phyloP scores from a whole-genome alignment of 176 grass and related monocot species.

The Tillandsia leiboldiana region DNA sequence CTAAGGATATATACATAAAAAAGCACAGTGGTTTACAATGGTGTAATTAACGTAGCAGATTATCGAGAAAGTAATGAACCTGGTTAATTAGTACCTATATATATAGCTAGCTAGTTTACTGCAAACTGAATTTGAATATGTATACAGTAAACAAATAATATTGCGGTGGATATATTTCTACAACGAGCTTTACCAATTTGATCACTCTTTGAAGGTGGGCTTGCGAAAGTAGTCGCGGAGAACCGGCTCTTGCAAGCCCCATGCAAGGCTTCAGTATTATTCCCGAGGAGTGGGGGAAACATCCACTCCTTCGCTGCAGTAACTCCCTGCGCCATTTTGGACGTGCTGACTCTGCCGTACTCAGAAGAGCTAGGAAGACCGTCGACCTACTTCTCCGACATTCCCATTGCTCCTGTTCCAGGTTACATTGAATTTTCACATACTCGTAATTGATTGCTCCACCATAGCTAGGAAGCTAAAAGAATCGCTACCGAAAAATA shows the following conservation, averaged over 20 bases:
- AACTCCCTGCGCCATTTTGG: slow-evolving; percentile 17
- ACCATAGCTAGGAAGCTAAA: neutral
- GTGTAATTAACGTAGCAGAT: too few relatives aligned
- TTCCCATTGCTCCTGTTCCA: slow-evolving; percentile 1
- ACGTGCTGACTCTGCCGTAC: slow-evolving; percentile 18
- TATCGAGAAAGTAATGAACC: too few relatives aligned
- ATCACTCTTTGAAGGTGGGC: neutral
- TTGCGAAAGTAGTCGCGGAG: slow-evolving; percentile 1
- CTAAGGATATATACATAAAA: too few relatives aligned
- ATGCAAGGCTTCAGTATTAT: slow-evolving; percentile 13
- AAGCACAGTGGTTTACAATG: too few relatives aligned
- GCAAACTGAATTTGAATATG: too few relatives aligned
- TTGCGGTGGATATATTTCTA: too few relatives aligned
- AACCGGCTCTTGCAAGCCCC: neutral
- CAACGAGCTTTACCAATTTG: too few relatives aligned
- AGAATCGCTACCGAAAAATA: too few relatives aligned
- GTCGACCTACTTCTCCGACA: slow-evolving; percentile 13
- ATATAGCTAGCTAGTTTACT: too few relatives aligned
- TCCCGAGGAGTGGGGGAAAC: slow-evolving; percentile 15
- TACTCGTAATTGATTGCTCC: neutral
- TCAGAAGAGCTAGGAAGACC: slow-evolving; percentile 15
- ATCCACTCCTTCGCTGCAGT: slow-evolving; percentile 19
- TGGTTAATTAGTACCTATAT: too few relatives aligned
- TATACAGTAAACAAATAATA: too few relatives aligned
- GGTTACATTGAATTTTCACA: neutral